Conservation (phyloP, 225 moss, liverwort and hornwort genomes). For the Sphagnum tenellum region DNA sequence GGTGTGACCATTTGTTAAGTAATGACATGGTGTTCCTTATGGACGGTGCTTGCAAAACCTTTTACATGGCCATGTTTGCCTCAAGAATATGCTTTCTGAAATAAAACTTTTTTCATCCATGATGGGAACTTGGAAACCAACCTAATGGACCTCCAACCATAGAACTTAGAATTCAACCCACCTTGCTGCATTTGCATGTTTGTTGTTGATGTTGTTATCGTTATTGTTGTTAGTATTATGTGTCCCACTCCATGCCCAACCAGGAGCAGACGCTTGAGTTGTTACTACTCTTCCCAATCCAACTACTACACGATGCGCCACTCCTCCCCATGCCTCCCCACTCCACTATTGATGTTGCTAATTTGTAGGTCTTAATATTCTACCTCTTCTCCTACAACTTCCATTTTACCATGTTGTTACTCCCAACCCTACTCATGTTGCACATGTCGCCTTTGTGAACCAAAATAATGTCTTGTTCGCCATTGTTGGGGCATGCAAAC, state of each 20-base stretch:
- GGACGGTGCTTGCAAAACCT: constrained; percentile 45
- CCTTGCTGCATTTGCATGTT: constrained; percentile 48
- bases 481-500: constrained; percentile 27
- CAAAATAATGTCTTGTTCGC: constrained; percentile 69
- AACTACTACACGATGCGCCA: constrained; percentile 63
- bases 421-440: constrained; percentile 29
- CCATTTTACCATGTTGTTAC: constrained; percentile 30
- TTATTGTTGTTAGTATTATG: too few relatives aligned
- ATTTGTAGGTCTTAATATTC: constrained; percentile 58
- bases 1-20: constrained; percentile 72
- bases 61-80: constrained; percentile 75
- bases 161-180: constrained; percentile 74
- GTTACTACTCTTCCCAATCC: constrained; percentile 17
- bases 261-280: too few relatives aligned
- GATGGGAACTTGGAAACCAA: constrained; percentile 91
- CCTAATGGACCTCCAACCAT: constrained; percentile 84
- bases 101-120: constrained; percentile 88
- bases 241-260: constrained; percentile 24
- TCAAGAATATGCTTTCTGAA: constrained; percentile 92
- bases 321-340: constrained; percentile 36
- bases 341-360: constrained; percentile 48
- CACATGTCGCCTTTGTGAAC: constrained; percentile 53
- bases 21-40: constrained; percentile 31
- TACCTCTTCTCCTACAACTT: constrained; percentile 44
- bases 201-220: too few relatives aligned